phyloP scores from a whole-genome alignment of 1,284 basidiomycete genomes.

The Heliocybe sulcata region DNA sequence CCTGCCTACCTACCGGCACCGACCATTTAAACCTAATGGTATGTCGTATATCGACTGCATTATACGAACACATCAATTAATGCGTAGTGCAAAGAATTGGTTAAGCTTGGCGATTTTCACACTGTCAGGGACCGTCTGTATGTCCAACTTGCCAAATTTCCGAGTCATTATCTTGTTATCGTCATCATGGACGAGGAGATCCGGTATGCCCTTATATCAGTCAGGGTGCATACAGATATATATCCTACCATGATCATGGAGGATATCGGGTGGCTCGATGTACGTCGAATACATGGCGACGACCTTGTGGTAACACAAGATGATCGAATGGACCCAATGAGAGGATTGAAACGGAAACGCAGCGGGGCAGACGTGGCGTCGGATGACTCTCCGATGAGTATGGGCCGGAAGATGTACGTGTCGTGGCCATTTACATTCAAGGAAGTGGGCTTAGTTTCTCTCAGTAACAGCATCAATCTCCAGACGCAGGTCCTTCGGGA shows the following conservation, averaged over 20 bases:
- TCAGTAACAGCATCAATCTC: conserved; percentile 48
- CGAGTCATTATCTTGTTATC: conserved; percentile 67
- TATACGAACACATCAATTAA: too few relatives aligned
- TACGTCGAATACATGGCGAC: conserved; percentile 47
- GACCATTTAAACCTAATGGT: conserved; percentile 50
- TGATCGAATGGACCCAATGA: conserved; percentile 4
- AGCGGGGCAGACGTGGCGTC: conserved; percentile 13
- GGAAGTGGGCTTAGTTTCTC: neutral
- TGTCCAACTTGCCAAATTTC: conserved; percentile 65
- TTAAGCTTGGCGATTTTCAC: conserved; percentile 59
- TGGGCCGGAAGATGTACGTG: neutral
- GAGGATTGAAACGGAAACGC: conserved; percentile 30
- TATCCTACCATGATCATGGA: conserved; percentile 56
- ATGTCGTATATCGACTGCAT: neutral
- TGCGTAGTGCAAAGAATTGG: conserved; percentile 55
- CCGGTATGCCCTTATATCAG: conserved; percentile 69
- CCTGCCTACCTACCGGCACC: conserved; percentile 57
- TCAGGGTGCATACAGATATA: conserved; percentile 41
- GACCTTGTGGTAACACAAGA: conserved; percentile 21
- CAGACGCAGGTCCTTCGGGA: conserved; percentile 65
- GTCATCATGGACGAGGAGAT: conserved; percentile 72
- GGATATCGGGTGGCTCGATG: conserved; percentile 75
- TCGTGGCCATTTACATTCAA: neutral
- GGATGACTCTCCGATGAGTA: neutral
- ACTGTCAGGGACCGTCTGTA: conserved; percentile 50